Evolutionary conservation across 176 grass and related monocot species (phyloP).

Genomic region (Lolium multiflorum): DNA sequence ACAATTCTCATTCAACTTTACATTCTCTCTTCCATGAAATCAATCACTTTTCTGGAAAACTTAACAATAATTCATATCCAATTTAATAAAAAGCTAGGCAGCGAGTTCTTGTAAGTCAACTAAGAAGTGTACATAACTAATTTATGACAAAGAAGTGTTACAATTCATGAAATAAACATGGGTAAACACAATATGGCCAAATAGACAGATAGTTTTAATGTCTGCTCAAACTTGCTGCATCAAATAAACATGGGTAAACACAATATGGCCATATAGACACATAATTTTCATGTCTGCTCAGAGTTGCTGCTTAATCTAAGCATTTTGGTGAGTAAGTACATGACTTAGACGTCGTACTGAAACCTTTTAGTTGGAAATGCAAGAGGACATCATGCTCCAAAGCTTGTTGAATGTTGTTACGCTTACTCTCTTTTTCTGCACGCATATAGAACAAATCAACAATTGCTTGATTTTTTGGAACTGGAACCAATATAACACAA

Average conservation of each 20-base stretch:
- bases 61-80: not conserved
- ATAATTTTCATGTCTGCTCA: not conserved
- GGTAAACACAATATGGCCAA: not conserved
- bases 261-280: not conserved
- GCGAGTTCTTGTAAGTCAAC: not conserved
- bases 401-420: not conserved
- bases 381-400: not conserved
- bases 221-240: not conserved
- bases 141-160: not conserved
- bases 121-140: not conserved
- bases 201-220: not conserved
- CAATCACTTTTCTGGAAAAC: not conserved
- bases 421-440: not conserved
- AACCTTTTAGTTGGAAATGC: constrained; percentile 14
- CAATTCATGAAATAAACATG: not conserved
- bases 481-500: too few relatives aligned
- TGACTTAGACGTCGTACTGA: not conserved
- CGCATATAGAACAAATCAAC: too few relatives aligned
- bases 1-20: not conserved
- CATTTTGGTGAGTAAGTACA: not conserved
- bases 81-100: not conserved
- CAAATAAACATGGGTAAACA: not conserved
- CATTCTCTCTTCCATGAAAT: not conserved
- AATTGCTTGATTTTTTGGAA: too few relatives aligned
- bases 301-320: not conserved